These are phyloP conservation scores for Taphrina communis DNA, from an alignment of 1,139 yeast genomes.

Conservation along the genomic window DNA sequence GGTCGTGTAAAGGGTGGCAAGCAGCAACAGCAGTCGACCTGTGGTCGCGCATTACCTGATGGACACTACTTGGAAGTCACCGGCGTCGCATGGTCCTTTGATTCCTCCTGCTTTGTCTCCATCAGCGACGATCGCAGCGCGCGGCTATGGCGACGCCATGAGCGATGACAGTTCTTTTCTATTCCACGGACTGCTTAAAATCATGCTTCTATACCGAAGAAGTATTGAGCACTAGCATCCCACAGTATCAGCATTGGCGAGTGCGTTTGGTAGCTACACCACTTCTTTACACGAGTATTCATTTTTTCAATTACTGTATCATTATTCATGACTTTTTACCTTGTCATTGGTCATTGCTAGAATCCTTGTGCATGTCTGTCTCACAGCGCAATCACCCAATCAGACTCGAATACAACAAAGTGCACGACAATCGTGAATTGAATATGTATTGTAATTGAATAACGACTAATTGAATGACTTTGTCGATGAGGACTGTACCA, in stretches of 20 bases:
- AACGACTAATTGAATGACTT: too few relatives aligned
- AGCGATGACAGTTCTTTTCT: background rate
- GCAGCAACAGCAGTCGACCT: too few relatives aligned
- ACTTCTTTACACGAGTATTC: background rate
- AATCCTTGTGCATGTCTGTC: too few relatives aligned
- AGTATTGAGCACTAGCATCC: background rate
- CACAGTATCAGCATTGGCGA: background rate
- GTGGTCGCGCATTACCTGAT: background rate
- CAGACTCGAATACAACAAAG: too few relatives aligned
- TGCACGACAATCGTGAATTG: too few relatives aligned
- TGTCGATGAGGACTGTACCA: too few relatives aligned
- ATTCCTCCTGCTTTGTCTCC: conserved; percentile 18
- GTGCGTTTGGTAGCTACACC: background rate
- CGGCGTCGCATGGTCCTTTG: conserved; percentile 27
- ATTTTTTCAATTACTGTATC: background rate
- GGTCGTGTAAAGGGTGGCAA: too few relatives aligned
- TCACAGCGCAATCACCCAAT: too few relatives aligned
- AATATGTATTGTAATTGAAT: too few relatives aligned
- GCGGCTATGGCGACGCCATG: conserved; percentile 28
- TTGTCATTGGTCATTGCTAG: too few relatives aligned
- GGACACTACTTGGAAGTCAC: conserved; percentile 30
- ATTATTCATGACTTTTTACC: background rate
- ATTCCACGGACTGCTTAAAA: too few relatives aligned
- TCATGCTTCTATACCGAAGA: too few relatives aligned
- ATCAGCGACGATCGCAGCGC: conserved; percentile 25